Evolutionary conservation across 2,329 filamentous ascomycete species (phyloP).

Genomic region (Neonectria faginata): DNA sequence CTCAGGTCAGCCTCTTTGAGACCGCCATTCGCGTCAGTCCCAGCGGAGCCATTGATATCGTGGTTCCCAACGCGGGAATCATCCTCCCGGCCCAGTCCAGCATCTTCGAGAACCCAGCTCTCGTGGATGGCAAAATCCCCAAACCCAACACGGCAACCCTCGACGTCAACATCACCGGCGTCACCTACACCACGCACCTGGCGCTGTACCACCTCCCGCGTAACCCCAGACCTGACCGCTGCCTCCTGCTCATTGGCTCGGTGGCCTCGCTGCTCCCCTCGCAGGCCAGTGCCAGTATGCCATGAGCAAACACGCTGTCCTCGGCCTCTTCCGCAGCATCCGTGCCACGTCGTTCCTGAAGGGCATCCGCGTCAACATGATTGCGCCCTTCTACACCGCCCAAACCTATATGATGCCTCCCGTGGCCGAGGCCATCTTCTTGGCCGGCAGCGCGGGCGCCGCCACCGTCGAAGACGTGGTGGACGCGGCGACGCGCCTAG

Average conservation of each 20-base stretch:
- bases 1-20: conserved; percentile 73
- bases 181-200: conserved; percentile 74
- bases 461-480: conserved; percentile 70
- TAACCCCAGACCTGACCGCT: conserved; percentile 52
- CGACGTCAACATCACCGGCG: conserved; percentile 73
- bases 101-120: conserved; percentile 60
- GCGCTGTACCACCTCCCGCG: conserved; percentile 61
- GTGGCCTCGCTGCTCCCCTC: conserved; percentile 65
- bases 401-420: conserved; percentile 67
- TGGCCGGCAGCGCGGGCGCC: conserved; percentile 64
- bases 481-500: conserved; percentile 71
- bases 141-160: conserved; percentile 65
- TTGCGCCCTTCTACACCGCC: conserved; percentile 75
- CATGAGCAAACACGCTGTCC: conserved; percentile 73
- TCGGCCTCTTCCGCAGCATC: conserved; percentile 72
- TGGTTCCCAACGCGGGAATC: conserved; percentile 76
- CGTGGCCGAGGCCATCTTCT: conserved; percentile 58
- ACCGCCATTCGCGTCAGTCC: conserved; percentile 65
- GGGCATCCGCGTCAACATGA: conserved; percentile 71
- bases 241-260: conserved; percentile 72
- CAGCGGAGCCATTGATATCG: conserved; percentile 68
- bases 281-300: conserved; percentile 65
- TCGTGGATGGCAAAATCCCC: conserved; percentile 55
- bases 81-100: conserved; percentile 48
- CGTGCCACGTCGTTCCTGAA: conserved; percentile 58